Evolutionary conservation across 2,329 filamentous ascomycete genomes (phyloP), one percentile per base, ranked within the genome.

Genomic region (Ambrosiella cleistominuta): DNA sequence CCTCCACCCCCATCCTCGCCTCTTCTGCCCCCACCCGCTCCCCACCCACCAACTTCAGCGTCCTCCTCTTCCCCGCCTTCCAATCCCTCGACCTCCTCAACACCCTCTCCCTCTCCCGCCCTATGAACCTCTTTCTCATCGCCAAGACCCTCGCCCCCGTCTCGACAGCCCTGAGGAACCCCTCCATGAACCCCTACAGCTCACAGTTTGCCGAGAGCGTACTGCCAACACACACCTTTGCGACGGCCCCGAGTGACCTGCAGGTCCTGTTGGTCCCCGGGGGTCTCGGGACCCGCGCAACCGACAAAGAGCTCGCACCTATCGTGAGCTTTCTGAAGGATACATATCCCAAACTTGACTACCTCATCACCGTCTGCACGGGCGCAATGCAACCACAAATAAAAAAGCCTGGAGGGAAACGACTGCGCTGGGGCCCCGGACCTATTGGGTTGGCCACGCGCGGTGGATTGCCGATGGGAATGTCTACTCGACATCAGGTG

Each of bases 251-350:
- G 1, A 68, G 67, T 2, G 70, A 72, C n/a, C 67, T 84, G 3
- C 80, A 85, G 50, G 77, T 85, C 3, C 71, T 87, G 17, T 66
- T 88, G n/a, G 68, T 87, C 7, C 83, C 83, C 0, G 83, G 84
- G 1, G 82, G 83, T 0, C 57, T 69, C 0, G 82, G 82, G 0
- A 70, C 69, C 0, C 67, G 73, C 2, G 62, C 59, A 54, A 57
- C 63, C n/a, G 64, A 65, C 66, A 35, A 65, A 58, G 71, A 66
- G 3, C 58, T 66, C 36, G 62, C 61, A 1, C 62, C 70, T 0
- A 68, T 74, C 0, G 66, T 77, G 1, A 35, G 61, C 47, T 65
- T 75, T 63, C 67, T 82, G 47, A 64, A 65, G 0, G 66, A 66
- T 0, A 64, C 66, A n/a, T 78, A 72, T 63, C 73, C 75, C 0